Evolutionary conservation across 371 early-diverging fungal genomes (phyloP).

Genomic region (Aphelidium insulamus): DNA sequence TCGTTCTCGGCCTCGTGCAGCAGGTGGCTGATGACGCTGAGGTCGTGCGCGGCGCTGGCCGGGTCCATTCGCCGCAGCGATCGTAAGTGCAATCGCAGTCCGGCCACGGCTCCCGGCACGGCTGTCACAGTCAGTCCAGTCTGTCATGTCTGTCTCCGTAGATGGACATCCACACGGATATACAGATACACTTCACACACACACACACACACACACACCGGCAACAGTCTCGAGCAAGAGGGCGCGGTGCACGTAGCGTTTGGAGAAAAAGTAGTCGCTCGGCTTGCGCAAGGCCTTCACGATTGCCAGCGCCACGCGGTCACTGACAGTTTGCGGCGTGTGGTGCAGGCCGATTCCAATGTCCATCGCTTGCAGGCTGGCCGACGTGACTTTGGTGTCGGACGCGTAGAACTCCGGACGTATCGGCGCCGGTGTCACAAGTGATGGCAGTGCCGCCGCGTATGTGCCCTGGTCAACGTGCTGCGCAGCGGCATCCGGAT

Average conservation of each 20-base stretch:
- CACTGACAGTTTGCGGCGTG: constrained; percentile 25
- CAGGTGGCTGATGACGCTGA: constrained; percentile 12
- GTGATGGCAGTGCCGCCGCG: too few relatives aligned
- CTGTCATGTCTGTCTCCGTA: background rate
- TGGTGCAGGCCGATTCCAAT: constrained; percentile 34
- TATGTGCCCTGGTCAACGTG: too few relatives aligned
- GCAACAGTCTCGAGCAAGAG: constrained; percentile 14
- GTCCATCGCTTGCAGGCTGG: constrained; percentile 34
- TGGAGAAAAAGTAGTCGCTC: constrained; percentile 53
- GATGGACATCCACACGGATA: background rate
- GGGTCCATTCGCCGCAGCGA: constrained; percentile 18
- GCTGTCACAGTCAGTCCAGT: constrained; percentile 27
- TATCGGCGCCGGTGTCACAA: too few relatives aligned
- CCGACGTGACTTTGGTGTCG: constrained; percentile 20
- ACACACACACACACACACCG: constrained; percentile 6
- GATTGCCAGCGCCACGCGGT: constrained; percentile 34
- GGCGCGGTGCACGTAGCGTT: constrained; percentile 31
- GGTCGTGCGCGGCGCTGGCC: constrained; percentile 9
- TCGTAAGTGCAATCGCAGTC: constrained; percentile 18
- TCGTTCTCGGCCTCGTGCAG: constrained; percentile 26
- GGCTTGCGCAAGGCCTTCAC: constrained; percentile 44
- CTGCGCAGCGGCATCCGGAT: too few relatives aligned
- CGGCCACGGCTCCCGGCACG: constrained; percentile 30
- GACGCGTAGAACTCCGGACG: constrained; percentile 31
- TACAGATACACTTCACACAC: background rate